Evolutionary conservation across 1,139 yeast genomes (phyloP).

Genomic region (Debaryomycetaceae sp.): DNA sequence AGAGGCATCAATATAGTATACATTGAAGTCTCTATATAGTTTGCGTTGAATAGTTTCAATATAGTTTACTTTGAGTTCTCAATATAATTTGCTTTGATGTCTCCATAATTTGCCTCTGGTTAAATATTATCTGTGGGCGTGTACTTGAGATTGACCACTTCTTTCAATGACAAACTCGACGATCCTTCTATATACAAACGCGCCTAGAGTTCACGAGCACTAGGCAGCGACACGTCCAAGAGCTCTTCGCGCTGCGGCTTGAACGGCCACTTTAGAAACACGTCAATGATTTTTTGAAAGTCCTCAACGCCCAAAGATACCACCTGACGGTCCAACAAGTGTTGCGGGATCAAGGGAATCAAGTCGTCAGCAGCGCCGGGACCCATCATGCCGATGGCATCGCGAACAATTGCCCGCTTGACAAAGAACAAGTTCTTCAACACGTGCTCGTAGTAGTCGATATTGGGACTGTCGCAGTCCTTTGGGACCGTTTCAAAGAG

Average conservation of each 20-base stretch:
- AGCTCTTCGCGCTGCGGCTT: slow-evolving; percentile 41
- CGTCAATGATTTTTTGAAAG: slow-evolving; percentile 35
- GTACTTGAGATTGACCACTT: no score
- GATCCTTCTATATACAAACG: no score
- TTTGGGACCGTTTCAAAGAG: slow-evolving; percentile 56
- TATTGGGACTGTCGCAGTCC: slow-evolving; percentile 12
- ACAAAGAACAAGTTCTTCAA: slow-evolving; percentile 53
- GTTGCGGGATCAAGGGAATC: slow-evolving; percentile 19
- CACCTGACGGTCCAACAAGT: slow-evolving; percentile 34
- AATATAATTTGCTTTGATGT: neutral
- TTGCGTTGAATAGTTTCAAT: neutral
- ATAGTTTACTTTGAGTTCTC: neutral
- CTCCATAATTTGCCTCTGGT: neutral
- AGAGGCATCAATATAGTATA: no score
- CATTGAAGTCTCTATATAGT: neutral
- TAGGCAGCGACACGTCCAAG: slow-evolving; percentile 12
- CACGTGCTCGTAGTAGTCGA: slow-evolving; percentile 57
- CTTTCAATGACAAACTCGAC: no score
- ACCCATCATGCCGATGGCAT: slow-evolving; percentile 48
- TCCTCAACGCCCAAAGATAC: slow-evolving; percentile 45
- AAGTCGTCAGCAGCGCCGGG: slow-evolving; percentile 76
- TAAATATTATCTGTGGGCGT: no score
- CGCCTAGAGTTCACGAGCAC: slow-evolving; percentile 6
- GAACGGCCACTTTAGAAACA: slow-evolving; percentile 74
- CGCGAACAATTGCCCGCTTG: slow-evolving; percentile 35